Base-by-base conservation (phyloP, 1,284 basidiomycete genomes). In the Pseudozyma tsukubaensis region DNA sequence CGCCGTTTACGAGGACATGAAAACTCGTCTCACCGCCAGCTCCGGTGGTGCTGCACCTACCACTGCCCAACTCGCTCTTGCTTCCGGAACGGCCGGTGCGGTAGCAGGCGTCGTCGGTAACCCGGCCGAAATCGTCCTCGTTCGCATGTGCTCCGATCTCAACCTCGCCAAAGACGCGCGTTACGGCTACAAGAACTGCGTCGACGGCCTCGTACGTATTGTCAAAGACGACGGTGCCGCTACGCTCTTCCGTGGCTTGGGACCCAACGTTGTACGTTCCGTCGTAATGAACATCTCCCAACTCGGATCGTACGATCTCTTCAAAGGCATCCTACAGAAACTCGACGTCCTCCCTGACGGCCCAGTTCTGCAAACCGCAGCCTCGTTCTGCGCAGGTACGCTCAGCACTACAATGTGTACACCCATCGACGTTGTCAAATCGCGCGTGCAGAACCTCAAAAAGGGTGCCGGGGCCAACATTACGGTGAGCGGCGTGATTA, bases 121-220 rank as follows among this genome's bases (percentile, higher is more conserved):
- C 50, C 80, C 80, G 0, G 80, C 81, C 78, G 92, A 92, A 89
- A 84, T 86, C 53, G 77, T 86, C 18, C 80, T 86, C 16, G 86
- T 86, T 9, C 80, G 86, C 32, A 86, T 86, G 85, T 86, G 85
- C 32, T 83, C 84, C 19, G 85, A 86, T 59, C 76, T 85, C 43
- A 79, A 83, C 56, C 72, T 79, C 51, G 76, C 81, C 2, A 75
- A 76, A 3, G 75, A 78, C 44, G 48, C 81, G 18, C 78, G 80
- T 18, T 83, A 77, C 52, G 70, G 72, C 50, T 86, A 86, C 74
- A 60, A 82, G 43, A 86, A 87, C 77, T 86, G 86, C 52, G 43
- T 87, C 39, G 82, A 87, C 45, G 87, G 88, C 10, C 64, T 88
- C 7, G 85, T 86, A 60, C 78, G 85, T 45, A 86, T 88, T 79